A percentile compares a stretch with the other conserved stretches of the same genome.
Evolutionary conservation across 2,329 filamentous ascomycete species (phyloP).

Genomic region (Aspergillus novoparasiticus): DNA sequence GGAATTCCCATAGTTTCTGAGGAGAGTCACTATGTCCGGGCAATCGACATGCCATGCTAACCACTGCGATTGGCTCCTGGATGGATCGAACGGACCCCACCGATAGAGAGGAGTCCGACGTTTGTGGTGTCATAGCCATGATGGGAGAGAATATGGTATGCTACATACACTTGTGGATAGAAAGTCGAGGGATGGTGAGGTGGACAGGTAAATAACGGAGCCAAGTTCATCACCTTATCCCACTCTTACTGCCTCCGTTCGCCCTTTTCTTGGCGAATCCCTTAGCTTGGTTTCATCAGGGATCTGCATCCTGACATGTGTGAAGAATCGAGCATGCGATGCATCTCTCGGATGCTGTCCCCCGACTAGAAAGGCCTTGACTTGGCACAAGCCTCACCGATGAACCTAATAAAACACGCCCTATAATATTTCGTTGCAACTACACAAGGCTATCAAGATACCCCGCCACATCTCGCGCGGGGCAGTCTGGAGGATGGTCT

Average conservation of each 20-base stretch:
- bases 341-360: background rate
- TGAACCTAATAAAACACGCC: background rate
- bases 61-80: slow-evolving; percentile 14
- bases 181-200: background rate
- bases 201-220: background rate
- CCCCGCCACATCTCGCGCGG: background rate
- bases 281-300: background rate
- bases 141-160: background rate
- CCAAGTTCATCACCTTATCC: background rate
- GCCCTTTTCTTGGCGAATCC: background rate
- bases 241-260: background rate
- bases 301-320: background rate
- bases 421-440: background rate
- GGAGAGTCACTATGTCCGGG: slow-evolving; percentile 11
- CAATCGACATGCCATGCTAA: slow-evolving; percentile 13
- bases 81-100: slow-evolving; percentile 1
- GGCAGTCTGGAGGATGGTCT: background rate
- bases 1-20: slow-evolving; percentile 12
- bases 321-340: background rate
- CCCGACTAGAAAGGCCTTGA: background rate
- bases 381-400: background rate
- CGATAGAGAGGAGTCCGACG: slow-evolving; percentile 5
- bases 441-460: background rate
- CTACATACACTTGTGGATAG: background rate
- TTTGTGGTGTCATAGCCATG: slow-evolving; percentile 10